Percentiles rank a stretch among this genome's conserved stretches.
Evolutionary conservation across 2,329 filamentous ascomycete species (phyloP).

Genomic region (Pseudogymnoascus sp.): DNA sequence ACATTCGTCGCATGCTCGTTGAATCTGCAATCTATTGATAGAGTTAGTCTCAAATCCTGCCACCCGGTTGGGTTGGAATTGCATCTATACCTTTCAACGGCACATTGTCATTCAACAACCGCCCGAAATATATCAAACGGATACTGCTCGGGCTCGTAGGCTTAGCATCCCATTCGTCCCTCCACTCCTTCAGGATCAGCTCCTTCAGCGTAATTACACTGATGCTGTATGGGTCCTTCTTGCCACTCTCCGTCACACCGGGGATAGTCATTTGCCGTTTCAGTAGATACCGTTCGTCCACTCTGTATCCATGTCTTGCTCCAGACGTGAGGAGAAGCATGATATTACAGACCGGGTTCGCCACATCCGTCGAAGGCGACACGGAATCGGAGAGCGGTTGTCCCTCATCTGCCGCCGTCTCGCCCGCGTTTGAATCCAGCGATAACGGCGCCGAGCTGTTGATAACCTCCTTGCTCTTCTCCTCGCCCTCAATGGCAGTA

Average conservation of each 20-base stretch:
- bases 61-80: not conserved
- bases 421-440: not conserved
- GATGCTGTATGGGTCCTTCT: slow-evolving; percentile 74
- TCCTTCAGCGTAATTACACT: slow-evolving; percentile 93
- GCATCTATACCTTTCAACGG: slow-evolving; percentile 64
- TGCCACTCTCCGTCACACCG: slow-evolving; percentile 49
- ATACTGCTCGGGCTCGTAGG: slow-evolving; percentile 84
- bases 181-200: slow-evolving; percentile 87
- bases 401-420: not conserved
- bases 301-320: slow-evolving; percentile 78
- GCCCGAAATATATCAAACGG: slow-evolving; percentile 84
- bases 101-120: slow-evolving; percentile 82
- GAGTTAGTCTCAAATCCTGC: not conserved
- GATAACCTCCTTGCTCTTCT: slow-evolving; percentile 2
- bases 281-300: slow-evolving; percentile 76
- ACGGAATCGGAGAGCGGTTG: not conserved
- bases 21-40: slow-evolving; percentile 64
- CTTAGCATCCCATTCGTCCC: slow-evolving; percentile 81
- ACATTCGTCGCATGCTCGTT: slow-evolving; percentile 69
- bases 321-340: slow-evolving; percentile 77
- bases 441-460: not conserved
- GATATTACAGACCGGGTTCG: slow-evolving; percentile 54
- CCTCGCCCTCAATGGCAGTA: not conserved
- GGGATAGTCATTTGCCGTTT: slow-evolving; percentile 74
- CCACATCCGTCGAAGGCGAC: slow-evolving; percentile 19